Percentiles rank a stretch among this genome's conserved stretches.
phyloP scores from a whole-genome alignment of 2,329 filamentous ascomycete genomes.

The Coniochaeta sp. region DNA sequence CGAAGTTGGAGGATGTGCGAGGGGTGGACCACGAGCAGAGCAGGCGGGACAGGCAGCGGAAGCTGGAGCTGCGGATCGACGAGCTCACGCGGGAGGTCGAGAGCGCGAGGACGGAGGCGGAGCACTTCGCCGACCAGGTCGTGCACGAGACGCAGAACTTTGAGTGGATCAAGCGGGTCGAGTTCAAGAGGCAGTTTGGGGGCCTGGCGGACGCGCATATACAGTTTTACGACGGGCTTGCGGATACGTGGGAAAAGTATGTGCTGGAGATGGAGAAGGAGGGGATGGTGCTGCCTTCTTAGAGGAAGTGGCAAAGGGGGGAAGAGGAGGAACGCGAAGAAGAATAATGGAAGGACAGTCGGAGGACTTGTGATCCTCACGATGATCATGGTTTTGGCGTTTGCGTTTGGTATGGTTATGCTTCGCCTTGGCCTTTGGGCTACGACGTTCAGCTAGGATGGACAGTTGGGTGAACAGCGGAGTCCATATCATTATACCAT shows the following conservation, averaged over 20 bases:
- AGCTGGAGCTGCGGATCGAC: slow-evolving; percentile 87
- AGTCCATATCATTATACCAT: no score
- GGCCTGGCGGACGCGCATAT: slow-evolving; percentile 79
- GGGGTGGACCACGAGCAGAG: slow-evolving; percentile 95
- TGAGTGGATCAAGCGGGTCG: slow-evolving; percentile 89
- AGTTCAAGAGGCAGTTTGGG: slow-evolving; percentile 84
- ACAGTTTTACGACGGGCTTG: slow-evolving; percentile 73
- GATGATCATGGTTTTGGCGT: no score
- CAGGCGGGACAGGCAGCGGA: slow-evolving; percentile 77
- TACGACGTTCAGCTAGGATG: no score
- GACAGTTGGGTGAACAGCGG: no score
- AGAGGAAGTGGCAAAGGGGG: no score
- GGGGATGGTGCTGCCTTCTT: slow-evolving; percentile 19
- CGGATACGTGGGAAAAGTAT: slow-evolving; percentile 83
- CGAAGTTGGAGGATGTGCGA: slow-evolving; percentile 93
- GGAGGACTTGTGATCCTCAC: no score
- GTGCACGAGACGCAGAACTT: slow-evolving; percentile 90
- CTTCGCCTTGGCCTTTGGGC: no score
- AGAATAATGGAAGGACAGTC: no score
- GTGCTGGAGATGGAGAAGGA: slow-evolving; percentile 80
- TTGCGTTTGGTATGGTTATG: no score
- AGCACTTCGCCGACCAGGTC: slow-evolving; percentile 94
- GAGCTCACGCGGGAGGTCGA: slow-evolving; percentile 87
- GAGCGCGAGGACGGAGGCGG: slow-evolving; percentile 74
- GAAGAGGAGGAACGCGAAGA: no score